Evolutionary conservation across 805 yeast species (phyloP).

Genomic region (Sugiyamaella americana): DNA sequence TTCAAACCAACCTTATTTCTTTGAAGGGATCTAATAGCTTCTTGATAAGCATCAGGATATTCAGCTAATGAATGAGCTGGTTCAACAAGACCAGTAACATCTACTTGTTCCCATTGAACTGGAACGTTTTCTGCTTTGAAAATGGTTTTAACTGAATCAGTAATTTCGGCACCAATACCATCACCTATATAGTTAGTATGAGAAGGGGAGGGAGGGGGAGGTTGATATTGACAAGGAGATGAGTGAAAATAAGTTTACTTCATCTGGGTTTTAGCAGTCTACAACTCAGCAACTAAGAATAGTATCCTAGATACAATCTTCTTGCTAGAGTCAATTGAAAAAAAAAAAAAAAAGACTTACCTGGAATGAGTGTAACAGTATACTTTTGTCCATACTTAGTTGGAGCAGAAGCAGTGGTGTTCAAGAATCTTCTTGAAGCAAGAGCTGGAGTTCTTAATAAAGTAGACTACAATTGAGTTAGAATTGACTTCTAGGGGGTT

Average conservation of each 20-base stretch:
- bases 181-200: slow-evolving; percentile 50
- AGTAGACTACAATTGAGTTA: slow-evolving; percentile 2
- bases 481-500: background rate
- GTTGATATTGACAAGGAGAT: too few species aligned
- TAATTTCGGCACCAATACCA: slow-evolving; percentile 94
- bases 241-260: too few species aligned
- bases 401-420: slow-evolving; percentile 51
- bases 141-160: slow-evolving; percentile 86
- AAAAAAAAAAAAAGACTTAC: slow-evolving; percentile 18
- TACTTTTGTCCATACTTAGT: slow-evolving; percentile 88
- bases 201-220: background rate
- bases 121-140: slow-evolving; percentile 86
- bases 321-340: too few species aligned
- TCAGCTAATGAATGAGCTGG: slow-evolving; percentile 31
- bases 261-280: too few species aligned
- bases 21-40: slow-evolving; percentile 84
- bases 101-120: slow-evolving; percentile 76
- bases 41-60: slow-evolving; percentile 57
- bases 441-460: slow-evolving; percentile 9
- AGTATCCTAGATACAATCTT: too few species aligned
- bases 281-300: too few species aligned
- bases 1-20: slow-evolving; percentile 96
- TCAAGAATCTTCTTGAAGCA: slow-evolving; percentile 17
- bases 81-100: slow-evolving; percentile 51
- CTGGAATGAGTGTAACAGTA: slow-evolving; percentile 89